Evolutionary conservation across 805 yeast genomes (phyloP), one percentile per base, ranked within the genome.

Genomic region (Candida coleopterorum): DNA sequence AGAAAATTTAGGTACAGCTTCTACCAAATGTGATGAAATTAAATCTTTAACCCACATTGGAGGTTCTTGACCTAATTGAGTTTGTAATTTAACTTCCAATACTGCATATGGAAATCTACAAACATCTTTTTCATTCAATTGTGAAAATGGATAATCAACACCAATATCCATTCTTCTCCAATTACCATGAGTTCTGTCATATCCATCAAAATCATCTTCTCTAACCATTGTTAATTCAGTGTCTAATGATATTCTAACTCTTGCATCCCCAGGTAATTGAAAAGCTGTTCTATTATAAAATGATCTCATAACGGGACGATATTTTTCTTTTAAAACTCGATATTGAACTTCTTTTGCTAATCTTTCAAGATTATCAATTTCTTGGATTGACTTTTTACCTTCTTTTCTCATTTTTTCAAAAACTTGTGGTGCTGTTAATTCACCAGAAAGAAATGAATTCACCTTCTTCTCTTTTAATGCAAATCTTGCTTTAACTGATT

Each of bases 141-240:
- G 96, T 37, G 68, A 62, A 60, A 93, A 93, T 29, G 99, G 99
- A 77, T 79, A 93, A 62, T 93, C 96, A 24, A 93, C 93, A 32
- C 98, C 99, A 56, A 93, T 93, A 60, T 93, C 98, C 81, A 81
- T 88, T 64, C 99, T 79, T 67, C 98, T 81, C 99, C 99, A 93
- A 63, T 93, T 93, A 27, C 81, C 82, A 47, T 85, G 72, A 2
- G 97, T 86, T 60, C 98, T 78, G 56, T 88, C 90, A 40, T 70
- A 60, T 17, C 96, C 96, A 61, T 93, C 98, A 55, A 93, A 93
- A 58, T 90, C 81, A 59, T 93, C 99, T 62, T 93, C 99, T 59
- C 98, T 81, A 28, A 90, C 88, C 96, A 93, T 86, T n/a, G 95
- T 72, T 47, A 93, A 75, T 64, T 93, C 97, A 0, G 98, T 90